A percentile compares a stretch with the other conserved stretches of the same genome.
phyloP scores from a whole-genome alignment of 140 eudicot species.

The Ambrosia hybrid region DNA sequence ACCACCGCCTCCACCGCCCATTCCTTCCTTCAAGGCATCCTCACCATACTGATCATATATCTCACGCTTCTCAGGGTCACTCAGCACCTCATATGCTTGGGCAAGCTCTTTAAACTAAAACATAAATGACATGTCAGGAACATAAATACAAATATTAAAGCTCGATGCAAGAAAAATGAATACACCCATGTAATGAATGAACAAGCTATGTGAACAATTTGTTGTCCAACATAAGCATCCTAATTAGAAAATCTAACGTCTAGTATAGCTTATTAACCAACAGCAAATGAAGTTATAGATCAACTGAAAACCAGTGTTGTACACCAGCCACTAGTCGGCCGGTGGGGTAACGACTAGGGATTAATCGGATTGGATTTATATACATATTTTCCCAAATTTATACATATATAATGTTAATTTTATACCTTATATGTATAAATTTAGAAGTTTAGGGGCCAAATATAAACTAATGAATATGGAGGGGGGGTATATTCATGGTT shows the following conservation, averaged over 20 bases:
- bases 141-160: neutral
- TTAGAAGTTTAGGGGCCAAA: too few relatives aligned
- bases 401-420: too few relatives aligned
- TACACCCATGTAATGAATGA: neutral
- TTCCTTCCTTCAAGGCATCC: conserved; percentile 72
- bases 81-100: conserved; percentile 63
- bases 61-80: conserved; percentile 66
- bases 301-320: neutral
- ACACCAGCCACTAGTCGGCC: too few relatives aligned
- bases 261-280: neutral
- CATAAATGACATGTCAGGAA: neutral
- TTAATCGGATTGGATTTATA: too few relatives aligned
- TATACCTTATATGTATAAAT: too few relatives aligned
- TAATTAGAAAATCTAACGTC: neutral
- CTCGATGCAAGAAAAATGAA: neutral
- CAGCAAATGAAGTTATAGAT: neutral
- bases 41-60: conserved; percentile 69
- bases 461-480: too few relatives aligned
- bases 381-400: too few relatives aligned
- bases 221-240: neutral
- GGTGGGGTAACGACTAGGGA: too few relatives aligned
- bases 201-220: neutral
- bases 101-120: conserved; percentile 61
- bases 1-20: conserved; percentile 54
- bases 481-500: too few relatives aligned